phyloP scores from a whole-genome alignment of 257 asterid genomes.

The Penstemon eatonii region DNA sequence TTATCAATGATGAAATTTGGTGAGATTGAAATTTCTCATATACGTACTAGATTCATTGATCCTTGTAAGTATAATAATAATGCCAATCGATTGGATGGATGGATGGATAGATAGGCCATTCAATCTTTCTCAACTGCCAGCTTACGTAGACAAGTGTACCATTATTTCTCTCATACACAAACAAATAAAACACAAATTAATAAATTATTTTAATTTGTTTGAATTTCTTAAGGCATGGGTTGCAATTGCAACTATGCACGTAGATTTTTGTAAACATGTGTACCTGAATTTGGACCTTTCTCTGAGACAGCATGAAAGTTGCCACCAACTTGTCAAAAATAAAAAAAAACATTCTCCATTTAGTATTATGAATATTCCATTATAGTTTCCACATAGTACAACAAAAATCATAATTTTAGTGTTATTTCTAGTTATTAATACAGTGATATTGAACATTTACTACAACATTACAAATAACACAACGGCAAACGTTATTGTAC shows the following conservation, averaged over 20 bases:
- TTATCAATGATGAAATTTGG: too few species aligned
- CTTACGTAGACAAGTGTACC: constrained; percentile 39
- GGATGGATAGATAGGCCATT: constrained; percentile 26
- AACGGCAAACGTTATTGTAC: too few species aligned
- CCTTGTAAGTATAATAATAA: too few species aligned
- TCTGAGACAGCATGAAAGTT: neutral
- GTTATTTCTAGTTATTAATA: too few species aligned
- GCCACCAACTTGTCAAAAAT: constrained; percentile 32
- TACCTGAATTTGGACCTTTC: constrained; percentile 42
- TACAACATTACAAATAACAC: too few species aligned
- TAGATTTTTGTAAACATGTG: constrained; percentile 34
- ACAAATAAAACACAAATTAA: neutral
- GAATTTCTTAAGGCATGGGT: constrained; percentile 32
- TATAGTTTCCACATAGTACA: neutral
- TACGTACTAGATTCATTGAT: too few species aligned
- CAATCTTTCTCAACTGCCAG: constrained; percentile 44
- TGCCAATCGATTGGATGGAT: too few species aligned
- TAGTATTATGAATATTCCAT: neutral
- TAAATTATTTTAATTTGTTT: constrained; percentile 12
- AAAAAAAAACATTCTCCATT: neutral
- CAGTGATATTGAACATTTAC: too few species aligned
- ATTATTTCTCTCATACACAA: constrained; percentile 4
- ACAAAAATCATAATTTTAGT: too few species aligned
- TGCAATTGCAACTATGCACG: constrained; percentile 29
- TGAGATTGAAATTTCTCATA: too few species aligned